Evolutionary conservation across 139 green algal genomes (phyloP), one percentile per base, ranked within the genome.

Genomic region (Nannochloris sp.): DNA sequence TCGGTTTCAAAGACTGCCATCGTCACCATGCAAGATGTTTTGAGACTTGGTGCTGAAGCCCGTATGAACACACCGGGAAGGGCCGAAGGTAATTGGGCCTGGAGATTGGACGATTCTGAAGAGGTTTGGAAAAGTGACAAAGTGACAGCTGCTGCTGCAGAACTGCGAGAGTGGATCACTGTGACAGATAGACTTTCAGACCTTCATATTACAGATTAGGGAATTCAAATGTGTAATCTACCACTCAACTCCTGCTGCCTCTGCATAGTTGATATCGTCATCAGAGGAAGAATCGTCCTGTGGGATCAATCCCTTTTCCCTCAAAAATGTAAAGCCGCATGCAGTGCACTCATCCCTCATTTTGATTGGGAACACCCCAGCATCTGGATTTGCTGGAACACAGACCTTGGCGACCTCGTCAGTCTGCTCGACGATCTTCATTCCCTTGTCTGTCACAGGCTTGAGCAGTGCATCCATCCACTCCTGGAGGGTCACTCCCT

Each of bases 11-110:
- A 74, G 48, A 87, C 87, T 2, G 80, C 78, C 53, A 79, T 95
- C 28, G 69, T 97, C 66, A 84, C 90, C 63, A 58, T 73, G 51
- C 86, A 98, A 86, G 94, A 99, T 72, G 76, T 98, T 26, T 87
- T 99, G 83, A 69, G 86, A 0, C 76, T 99, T 55, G 92, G 95
- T 71, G 96, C 96, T 80, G 74, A 26, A 2, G 84, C 78, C 0
- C 82, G 92, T 61, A 97, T 98, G 87, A 98, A 98, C 79, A 89
- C 79, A 1, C 92, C 92, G 2, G 92, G 91, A 30, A 78, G 63
- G 17, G 88, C 88, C 1, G 83, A 75, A 5, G 87, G 84, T 76
- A 96, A 96, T 81, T 96, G 89, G 89, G 40, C 65, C 1, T 96
- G 89, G 89, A 76, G 89, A 4, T 51, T 75, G 67, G 66, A 53